These are phyloP conservation scores for Tanacetum coccineum DNA, from an alignment of 129 eudicot genomes.

Conservation along the genomic window DNA sequence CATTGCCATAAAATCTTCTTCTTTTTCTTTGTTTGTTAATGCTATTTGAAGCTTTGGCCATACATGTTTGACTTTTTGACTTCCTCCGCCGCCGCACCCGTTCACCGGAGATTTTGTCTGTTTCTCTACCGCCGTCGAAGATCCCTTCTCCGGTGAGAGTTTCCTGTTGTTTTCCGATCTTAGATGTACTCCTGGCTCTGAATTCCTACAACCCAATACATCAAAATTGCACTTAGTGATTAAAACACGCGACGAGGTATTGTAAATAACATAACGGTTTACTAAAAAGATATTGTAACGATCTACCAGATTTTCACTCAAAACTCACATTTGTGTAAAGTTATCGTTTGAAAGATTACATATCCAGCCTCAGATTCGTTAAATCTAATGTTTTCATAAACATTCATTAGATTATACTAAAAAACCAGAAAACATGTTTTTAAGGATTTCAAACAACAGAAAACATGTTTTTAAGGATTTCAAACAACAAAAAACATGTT, in stretches of 20 bases:
- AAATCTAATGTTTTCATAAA: no score
- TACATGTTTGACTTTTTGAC: slow-evolving; percentile 31
- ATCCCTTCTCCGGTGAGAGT: slow-evolving; percentile 39
- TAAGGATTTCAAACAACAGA: no score
- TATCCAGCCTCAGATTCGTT: no score
- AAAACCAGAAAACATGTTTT: no score
- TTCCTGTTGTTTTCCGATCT: slow-evolving; percentile 46
- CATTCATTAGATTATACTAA: no score
- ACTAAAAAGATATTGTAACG: no score
- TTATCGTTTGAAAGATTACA: no score
- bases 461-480: no score
- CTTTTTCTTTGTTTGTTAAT: slow-evolving; percentile 67
- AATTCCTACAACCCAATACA: slow-evolving; percentile 38
- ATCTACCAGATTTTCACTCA: no score
- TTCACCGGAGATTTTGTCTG: slow-evolving; percentile 18
- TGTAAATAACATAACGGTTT: neutral
- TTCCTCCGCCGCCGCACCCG: slow-evolving; percentile 22
- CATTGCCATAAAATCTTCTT: slow-evolving; percentile 78
- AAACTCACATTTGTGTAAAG: no score
- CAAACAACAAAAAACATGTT: neutral
- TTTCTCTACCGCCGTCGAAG: slow-evolving; percentile 37
- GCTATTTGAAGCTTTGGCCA: slow-evolving; percentile 56
- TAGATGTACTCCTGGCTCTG: slow-evolving; percentile 35
- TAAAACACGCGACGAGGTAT: no score
- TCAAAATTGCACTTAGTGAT: no score